Base-by-base conservation (phyloP, 139 green algal species). In the Astrephomene gubernaculifera region DNA sequence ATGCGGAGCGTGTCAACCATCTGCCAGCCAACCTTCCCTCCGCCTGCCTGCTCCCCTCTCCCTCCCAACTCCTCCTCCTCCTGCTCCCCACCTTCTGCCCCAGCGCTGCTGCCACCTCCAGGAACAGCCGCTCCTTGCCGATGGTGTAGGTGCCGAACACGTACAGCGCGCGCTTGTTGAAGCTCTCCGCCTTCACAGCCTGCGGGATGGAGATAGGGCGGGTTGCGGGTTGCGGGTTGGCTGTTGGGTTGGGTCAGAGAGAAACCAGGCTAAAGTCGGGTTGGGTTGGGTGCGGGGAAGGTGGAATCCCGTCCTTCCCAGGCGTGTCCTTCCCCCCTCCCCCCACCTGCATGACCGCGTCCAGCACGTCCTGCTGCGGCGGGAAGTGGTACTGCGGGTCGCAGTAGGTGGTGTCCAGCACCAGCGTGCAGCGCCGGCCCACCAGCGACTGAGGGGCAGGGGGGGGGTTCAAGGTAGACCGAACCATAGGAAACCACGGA, bases 361-460 rank as follows among this genome's bases (percentile, higher is more conserved):
- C 81, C 71, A 98, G 72, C 52, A 96, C 94, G 61, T 92, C 89
- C 14, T 86, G n/a, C 86, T 97, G 95, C 6, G 88, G 68, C 25
- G 96, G 95, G 84, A 96, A 97, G 53, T 52, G 29, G 76, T 96
- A 95, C 67, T 93, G 87, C 25, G 94, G 96, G 22, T 95, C 70
- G 90, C 95, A 98, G 90, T 98, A 99, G 54, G 96, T 99, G 43
- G 96, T 98, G 89, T 99, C 96, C 80, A 99, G 88, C 22, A 98
- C 88, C 27, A 98, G 89, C 10, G 92, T 89, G 33, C 83, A 82
- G 8, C 82, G 54, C 33, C 82, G 25, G 12, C 92, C 88, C 36
- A 86, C 79, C 81, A 95, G 78, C 1, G 76, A 71, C 86, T 83
- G 76, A 1, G 31, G 71, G n/a, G 4, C 2, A 12, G 71, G 67